Conservation (phyloP, 2,329 filamentous ascomycete genomes). For the Cercospora canescens region DNA sequence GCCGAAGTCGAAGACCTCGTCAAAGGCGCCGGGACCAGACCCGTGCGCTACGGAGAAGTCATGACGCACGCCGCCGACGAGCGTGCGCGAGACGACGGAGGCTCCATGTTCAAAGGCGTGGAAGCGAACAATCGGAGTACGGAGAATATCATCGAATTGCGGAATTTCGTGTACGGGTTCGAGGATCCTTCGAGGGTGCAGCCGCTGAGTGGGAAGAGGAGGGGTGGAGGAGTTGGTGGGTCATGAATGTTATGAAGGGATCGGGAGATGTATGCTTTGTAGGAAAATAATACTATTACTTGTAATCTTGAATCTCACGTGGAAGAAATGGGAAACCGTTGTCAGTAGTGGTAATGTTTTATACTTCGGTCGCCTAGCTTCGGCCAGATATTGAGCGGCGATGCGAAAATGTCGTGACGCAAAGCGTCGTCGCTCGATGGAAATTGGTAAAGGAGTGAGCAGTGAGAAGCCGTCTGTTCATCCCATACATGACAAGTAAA, state of each 20-base stretch:
- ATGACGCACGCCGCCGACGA: neutral
- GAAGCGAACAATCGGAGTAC: neutral
- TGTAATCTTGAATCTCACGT: no score
- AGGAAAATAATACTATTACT: no score
- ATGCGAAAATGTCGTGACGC: no score
- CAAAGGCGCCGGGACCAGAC: conserved; percentile 16
- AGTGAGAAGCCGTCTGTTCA: neutral
- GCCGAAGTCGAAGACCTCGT: conserved; percentile 19
- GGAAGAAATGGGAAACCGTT: no score
- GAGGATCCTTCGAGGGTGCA: conserved; percentile 21
- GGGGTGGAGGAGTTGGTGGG: neutral
- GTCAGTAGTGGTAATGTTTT: no score
- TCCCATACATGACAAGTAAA: neutral
- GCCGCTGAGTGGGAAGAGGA: conserved; percentile 6
- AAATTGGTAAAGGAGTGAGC: no score
- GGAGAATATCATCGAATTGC: conserved; percentile 14
- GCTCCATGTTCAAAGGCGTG: conserved; percentile 5
- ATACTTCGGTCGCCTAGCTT: no score
- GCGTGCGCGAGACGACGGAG: neutral
- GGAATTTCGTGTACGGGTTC: conserved; percentile 15
- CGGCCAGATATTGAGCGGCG: no score
- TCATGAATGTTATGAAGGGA: neutral
- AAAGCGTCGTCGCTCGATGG: no score
- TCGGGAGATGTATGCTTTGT: no score
- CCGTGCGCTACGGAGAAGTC: conserved; percentile 19